Conservation (phyloP, 345 rosid genomes). For the Barbarea vulgaris region DNA sequence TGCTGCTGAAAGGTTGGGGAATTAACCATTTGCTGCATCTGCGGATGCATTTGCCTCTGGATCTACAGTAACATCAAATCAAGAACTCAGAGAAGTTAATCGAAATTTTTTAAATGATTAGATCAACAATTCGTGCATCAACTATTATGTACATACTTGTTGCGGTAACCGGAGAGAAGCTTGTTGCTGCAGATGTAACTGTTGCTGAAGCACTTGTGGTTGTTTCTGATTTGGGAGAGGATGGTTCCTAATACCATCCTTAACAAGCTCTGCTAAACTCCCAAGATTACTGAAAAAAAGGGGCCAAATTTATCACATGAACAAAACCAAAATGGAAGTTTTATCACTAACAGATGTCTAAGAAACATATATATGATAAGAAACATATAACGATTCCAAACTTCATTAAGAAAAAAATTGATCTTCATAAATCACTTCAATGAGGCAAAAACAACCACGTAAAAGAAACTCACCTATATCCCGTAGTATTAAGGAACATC, state of each 20-base stretch:
- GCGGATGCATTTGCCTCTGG: constrained; percentile 69
- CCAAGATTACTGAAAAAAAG: constrained; percentile 57
- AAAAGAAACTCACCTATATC: constrained; percentile 54
- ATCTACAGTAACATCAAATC: constrained; percentile 49
- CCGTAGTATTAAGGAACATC: constrained; percentile 82
- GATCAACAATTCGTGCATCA: constrained; percentile 4
- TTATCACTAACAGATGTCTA: constrained; percentile 3
- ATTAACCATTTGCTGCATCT: constrained; percentile 74
- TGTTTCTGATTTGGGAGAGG: constrained; percentile 66
- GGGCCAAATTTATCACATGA: constrained; percentile 21
- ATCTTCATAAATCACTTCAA: constrained; percentile 1
- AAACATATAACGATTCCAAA: neutral
- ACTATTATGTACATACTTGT: constrained; percentile 55
- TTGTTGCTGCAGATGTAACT: constrained; percentile 74
- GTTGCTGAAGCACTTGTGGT: constrained; percentile 63
- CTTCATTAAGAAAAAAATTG: neutral
- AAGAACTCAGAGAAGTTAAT: constrained; percentile 10
- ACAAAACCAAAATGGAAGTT: constrained; percentile 15
- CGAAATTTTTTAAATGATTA: neutral
- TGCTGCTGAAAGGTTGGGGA: constrained; percentile 63
- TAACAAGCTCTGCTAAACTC: constrained; percentile 72
- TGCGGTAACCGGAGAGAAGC: constrained; percentile 61
- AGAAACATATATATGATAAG: neutral
- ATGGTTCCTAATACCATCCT: constrained; percentile 58
- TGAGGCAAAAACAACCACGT: neutral